Percentiles rank a stretch among this genome's conserved stretches.
Conservation (phyloP, 352 stramenopile genomes). For the Phytophthora podocarpi region DNA sequence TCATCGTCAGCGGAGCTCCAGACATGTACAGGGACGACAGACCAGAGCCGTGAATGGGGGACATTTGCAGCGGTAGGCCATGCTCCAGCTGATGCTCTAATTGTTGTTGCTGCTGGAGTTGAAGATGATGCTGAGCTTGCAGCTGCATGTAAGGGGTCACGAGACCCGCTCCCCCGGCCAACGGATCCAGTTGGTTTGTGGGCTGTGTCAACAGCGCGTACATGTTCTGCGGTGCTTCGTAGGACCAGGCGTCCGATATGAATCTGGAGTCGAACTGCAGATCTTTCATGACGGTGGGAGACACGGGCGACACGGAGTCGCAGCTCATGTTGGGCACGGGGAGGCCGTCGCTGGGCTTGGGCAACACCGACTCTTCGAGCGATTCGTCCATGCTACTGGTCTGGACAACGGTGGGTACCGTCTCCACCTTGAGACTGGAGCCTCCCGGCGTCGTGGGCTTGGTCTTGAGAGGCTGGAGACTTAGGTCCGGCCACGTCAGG, state of each 20-base stretch:
- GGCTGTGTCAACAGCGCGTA: slow-evolving; percentile 51
- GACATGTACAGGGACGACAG: slow-evolving; percentile 44
- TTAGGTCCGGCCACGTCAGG: slow-evolving; percentile 24
- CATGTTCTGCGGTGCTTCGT: slow-evolving; percentile 60
- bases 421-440: slow-evolving; percentile 34
- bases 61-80: slow-evolving; percentile 24
- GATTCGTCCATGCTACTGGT: slow-evolving; percentile 2
- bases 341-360: slow-evolving; percentile 34
- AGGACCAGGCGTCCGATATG: slow-evolving; percentile 48
- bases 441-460: slow-evolving; percentile 27
- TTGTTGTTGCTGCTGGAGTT: slow-evolving; percentile 44
- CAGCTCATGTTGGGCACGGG: slow-evolving; percentile 26
- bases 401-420: slow-evolving; percentile 2
- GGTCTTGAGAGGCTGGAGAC: slow-evolving; percentile 17
- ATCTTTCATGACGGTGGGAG: slow-evolving; percentile 41
- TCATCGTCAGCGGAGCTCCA: slow-evolving; percentile 28
- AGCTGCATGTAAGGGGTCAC: slow-evolving; percentile 48
- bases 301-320: slow-evolving; percentile 35
- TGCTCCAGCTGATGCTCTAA: slow-evolving; percentile 34
- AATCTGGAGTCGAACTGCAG: slow-evolving; percentile 54
- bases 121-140: slow-evolving; percentile 36
- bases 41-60: slow-evolving; percentile 29
- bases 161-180: slow-evolving; percentile 30
- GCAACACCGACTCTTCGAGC: slow-evolving; percentile 17
- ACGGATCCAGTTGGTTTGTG: slow-evolving; percentile 31